A percentile compares a stretch with the other conserved stretches of the same genome.
Conservation (phyloP, 2,329 filamentous ascomycete genomes). For the Cyphellophora attinorum region DNA sequence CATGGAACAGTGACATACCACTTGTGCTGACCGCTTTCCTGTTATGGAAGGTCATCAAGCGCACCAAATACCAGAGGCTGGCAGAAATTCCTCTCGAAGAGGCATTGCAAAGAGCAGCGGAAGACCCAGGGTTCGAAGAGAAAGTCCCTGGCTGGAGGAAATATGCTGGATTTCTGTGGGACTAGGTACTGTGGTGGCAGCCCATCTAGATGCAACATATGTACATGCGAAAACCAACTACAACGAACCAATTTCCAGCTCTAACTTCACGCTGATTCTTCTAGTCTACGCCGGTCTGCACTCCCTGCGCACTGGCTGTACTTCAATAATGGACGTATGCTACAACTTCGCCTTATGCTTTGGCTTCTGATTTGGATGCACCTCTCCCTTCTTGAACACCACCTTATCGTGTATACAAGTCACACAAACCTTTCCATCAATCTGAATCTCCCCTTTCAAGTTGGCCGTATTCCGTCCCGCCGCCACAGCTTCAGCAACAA, state of each 20-base stretch:
- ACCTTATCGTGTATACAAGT: constrained; percentile 25
- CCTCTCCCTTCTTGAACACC: constrained; percentile 20
- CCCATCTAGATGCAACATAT: no score
- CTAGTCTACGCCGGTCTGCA: constrained; percentile 14
- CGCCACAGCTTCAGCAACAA: constrained; percentile 11
- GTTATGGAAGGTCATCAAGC: constrained; percentile 58
- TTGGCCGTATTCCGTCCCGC: constrained; percentile 13
- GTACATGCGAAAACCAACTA: not conserved
- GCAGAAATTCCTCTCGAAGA: constrained; percentile 43
- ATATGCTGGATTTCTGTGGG: constrained; percentile 14
- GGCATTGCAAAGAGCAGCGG: constrained; percentile 38
- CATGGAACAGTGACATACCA: constrained; percentile 53
- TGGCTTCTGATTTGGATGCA: constrained; percentile 12
- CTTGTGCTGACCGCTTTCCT: constrained; percentile 48
- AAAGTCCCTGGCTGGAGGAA: constrained; percentile 10
- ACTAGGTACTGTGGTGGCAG: no score
- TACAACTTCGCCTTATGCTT: constrained; percentile 6
- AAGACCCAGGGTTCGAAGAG: constrained; percentile 24
- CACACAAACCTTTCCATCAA: constrained; percentile 16
- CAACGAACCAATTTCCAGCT: not conserved
- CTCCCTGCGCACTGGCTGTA: not conserved
- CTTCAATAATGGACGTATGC: no score
- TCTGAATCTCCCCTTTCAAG: constrained; percentile 10
- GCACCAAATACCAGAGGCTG: constrained; percentile 46
- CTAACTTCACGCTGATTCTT: not conserved